These are phyloP conservation scores for Zarea fungicola DNA, from an alignment of 2,329 filamentous ascomycete genomes.

Conservation along the genomic window DNA sequence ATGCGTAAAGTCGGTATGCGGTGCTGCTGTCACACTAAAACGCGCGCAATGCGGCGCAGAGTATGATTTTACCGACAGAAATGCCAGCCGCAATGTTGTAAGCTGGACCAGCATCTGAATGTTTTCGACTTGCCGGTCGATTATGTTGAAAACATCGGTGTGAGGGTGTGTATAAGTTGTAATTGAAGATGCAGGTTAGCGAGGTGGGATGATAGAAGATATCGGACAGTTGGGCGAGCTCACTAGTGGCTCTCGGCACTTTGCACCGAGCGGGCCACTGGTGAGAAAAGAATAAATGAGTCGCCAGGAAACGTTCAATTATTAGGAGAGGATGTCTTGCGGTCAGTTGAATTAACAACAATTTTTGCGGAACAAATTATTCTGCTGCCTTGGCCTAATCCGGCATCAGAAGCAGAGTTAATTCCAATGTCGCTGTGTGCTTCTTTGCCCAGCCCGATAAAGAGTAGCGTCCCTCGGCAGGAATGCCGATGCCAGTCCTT, in stretches of 20 bases:
- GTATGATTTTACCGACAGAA: not conserved
- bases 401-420: no score
- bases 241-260: no score
- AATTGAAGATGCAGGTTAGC: not conserved
- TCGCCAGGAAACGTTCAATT: no score
- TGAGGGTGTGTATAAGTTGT: slow-evolving; percentile 1
- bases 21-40: slow-evolving; percentile 32
- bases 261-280: no score
- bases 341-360: no score
- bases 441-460: no score
- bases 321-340: no score
- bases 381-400: no score
- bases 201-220: not conserved
- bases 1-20: slow-evolving; percentile 40
- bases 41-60: slow-evolving; percentile 15
- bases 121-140: not conserved
- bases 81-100: not conserved
- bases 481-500: not conserved
- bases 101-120: slow-evolving; percentile 2
- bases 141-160: not conserved
- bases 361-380: no score
- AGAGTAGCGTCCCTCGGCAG: no score
- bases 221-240: not conserved
- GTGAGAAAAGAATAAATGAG: no score
- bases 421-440: no score